These are phyloP conservation scores for Yamadazyma trypodendri DNA, from an alignment of 1,139 yeast genomes.

Conservation along the genomic window DNA sequence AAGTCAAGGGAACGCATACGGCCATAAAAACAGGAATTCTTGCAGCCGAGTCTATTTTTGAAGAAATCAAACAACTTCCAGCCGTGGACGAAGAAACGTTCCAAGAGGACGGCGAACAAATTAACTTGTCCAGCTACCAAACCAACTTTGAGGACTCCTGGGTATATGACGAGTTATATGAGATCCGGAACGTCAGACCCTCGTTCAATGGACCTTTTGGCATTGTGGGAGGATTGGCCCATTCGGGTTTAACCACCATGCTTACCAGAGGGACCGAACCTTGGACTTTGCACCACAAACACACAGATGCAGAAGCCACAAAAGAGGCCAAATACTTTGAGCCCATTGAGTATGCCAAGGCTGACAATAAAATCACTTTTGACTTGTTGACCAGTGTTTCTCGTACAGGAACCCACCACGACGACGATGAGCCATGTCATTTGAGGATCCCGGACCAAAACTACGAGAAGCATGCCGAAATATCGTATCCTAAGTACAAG, in stretches of 20 bases:
- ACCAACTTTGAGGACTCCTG: slow-evolving; percentile 69
- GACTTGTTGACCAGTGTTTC: slow-evolving; percentile 91
- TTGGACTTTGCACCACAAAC: slow-evolving; percentile 76
- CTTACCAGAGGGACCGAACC: slow-evolving; percentile 77
- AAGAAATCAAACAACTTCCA: slow-evolving; percentile 48
- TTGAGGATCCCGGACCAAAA: slow-evolving; percentile 77
- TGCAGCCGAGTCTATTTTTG: slow-evolving; percentile 84
- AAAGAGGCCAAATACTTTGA: slow-evolving; percentile 59
- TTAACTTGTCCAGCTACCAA: slow-evolving; percentile 61
- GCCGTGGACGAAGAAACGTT: slow-evolving; percentile 51
- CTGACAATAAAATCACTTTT: slow-evolving; percentile 86
- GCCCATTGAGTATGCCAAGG: slow-evolving; percentile 88
- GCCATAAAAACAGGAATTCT: slow-evolving; percentile 94
- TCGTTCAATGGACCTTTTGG: slow-evolving; percentile 77
- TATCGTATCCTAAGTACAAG: slow-evolving; percentile 68
- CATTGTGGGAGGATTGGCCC: slow-evolving; percentile 72
- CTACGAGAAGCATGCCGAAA: slow-evolving; percentile 61
- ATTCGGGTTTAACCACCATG: slow-evolving; percentile 84
- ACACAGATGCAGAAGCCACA: slow-evolving; percentile 73
- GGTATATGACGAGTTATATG: slow-evolving; percentile 79
- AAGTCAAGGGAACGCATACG: slow-evolving; percentile 96
- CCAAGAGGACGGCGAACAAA: slow-evolving; percentile 36
- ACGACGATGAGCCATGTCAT: slow-evolving; percentile 91
- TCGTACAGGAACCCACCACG: slow-evolving; percentile 93
- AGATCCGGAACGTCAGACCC: slow-evolving; percentile 88